These are phyloP conservation scores for Trichomonascaceae sp. DNA, from an alignment of 1,139 yeast species.

Conservation along the genomic window DNA sequence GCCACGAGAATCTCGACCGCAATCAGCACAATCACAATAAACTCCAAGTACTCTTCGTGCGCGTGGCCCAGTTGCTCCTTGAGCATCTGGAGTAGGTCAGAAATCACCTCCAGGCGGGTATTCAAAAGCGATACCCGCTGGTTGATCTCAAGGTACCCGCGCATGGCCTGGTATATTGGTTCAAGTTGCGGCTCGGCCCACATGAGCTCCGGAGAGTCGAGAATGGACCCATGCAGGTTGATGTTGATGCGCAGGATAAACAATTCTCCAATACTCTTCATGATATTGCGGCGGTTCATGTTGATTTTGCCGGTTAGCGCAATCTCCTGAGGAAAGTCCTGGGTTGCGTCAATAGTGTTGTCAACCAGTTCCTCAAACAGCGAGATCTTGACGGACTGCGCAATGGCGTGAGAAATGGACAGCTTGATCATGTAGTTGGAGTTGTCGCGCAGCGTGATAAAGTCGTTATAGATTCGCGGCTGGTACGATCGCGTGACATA, in stretches of 20 bases:
- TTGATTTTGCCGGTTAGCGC: conserved; percentile 90
- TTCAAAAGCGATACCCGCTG: conserved; percentile 82
- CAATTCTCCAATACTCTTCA: conserved; percentile 93
- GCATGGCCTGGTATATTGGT: conserved; percentile 91
- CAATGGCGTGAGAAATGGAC: conserved; percentile 81
- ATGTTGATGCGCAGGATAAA: conserved; percentile 79
- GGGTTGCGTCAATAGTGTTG: conserved; percentile 92
- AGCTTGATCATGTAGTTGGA: conserved; percentile 80
- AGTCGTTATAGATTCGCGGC: conserved; percentile 90
- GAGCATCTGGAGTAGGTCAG: conserved; percentile 86
- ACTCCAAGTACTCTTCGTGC: conserved; percentile 73
- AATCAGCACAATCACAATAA: conserved; percentile 82
- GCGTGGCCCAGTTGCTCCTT: conserved; percentile 94
- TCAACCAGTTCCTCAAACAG: conserved; percentile 90
- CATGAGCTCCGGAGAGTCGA: conserved; percentile 95
- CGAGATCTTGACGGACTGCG: conserved; percentile 89
- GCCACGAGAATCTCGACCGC: conserved; percentile 90
- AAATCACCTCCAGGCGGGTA: conserved; percentile 84
- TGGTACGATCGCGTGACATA: conserved; percentile 87
- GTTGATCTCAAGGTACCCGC: conserved; percentile 88
- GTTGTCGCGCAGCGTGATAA: conserved; percentile 83
- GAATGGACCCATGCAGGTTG: conserved; percentile 85
- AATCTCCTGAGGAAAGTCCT: conserved; percentile 90
- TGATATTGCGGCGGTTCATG: conserved; percentile 85
- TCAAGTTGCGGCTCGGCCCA: conserved; percentile 98